Evolutionary conservation across 169 alveolate genomes (phyloP).

Genomic region (Neospora caninum): DNA sequence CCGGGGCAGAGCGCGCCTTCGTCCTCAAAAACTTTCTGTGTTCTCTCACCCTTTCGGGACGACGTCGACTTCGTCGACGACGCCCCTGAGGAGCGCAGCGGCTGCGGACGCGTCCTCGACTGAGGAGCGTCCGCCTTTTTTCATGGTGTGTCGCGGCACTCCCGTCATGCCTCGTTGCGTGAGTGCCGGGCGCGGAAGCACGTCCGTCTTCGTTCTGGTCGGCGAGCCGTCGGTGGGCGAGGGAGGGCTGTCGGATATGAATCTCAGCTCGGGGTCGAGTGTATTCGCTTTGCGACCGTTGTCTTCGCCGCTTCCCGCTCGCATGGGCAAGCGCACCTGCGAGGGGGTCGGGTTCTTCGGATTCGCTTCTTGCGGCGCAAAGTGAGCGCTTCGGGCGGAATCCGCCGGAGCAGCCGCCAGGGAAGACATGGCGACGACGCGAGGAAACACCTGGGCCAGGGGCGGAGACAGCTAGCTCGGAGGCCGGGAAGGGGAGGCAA

Average conservation of each 20-base stretch:
- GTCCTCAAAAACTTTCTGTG: not conserved
- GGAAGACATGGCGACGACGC: too few relatives aligned
- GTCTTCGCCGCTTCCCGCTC: too few relatives aligned
- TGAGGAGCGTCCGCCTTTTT: not conserved
- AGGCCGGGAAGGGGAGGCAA: too few relatives aligned
- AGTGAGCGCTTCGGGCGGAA: too few relatives aligned
- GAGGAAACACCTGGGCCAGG: too few relatives aligned
- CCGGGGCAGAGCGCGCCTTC: not conserved
- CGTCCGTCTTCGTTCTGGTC: not conserved
- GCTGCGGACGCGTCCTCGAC: not conserved
- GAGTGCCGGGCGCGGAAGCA: not conserved
- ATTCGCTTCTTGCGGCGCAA: too few relatives aligned
- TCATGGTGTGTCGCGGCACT: not conserved
- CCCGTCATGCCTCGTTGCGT: not conserved
- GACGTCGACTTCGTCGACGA: not conserved
- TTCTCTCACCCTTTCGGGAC: slow-evolving; percentile 14
- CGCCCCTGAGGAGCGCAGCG: not conserved
- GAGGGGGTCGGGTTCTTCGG: too few relatives aligned
- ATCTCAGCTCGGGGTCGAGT: too few relatives aligned
- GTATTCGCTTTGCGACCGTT: too few relatives aligned
- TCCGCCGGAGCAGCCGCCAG: too few relatives aligned
- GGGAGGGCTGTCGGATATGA: not conserved
- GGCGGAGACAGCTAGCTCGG: too few relatives aligned
- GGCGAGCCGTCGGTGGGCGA: not conserved
- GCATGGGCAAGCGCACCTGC: too few relatives aligned